Percentiles rank a stretch among this genome's conserved stretches.
Conservation (phyloP, 1,284 basidiomycete species). For the Bjerkandera adusta region DNA sequence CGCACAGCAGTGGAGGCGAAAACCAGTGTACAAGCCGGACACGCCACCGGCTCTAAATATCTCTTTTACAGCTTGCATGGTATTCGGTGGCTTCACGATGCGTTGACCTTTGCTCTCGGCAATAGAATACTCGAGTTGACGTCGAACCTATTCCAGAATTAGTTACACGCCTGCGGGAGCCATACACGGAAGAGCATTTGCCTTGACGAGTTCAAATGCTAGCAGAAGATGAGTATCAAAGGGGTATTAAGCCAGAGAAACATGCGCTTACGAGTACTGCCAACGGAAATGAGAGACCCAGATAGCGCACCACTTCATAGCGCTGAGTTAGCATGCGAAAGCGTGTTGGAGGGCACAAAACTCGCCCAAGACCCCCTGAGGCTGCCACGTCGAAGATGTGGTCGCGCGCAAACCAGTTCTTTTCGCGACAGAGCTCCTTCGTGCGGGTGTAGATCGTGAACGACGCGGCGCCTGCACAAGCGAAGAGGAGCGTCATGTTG, state of each 20-base stretch:
- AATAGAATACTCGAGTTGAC: constrained; percentile 94
- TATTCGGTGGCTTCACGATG: constrained; percentile 68
- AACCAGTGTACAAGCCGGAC: constrained; percentile 79
- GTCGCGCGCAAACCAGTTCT: constrained; percentile 56
- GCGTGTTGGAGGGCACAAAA: not conserved
- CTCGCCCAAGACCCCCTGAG: constrained; percentile 62
- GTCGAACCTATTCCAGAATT: constrained; percentile 57
- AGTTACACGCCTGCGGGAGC: constrained; percentile 4
- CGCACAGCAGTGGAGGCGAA: constrained; percentile 76
- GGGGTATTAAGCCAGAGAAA: not conserved
- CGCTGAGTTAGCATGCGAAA: constrained; percentile 5
- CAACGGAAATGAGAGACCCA: constrained; percentile 80
- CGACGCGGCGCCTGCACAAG: constrained; percentile 69
- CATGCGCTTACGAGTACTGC: constrained; percentile 74
- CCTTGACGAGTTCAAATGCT: constrained; percentile 96
- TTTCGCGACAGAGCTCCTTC: constrained; percentile 75
- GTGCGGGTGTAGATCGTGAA: constrained; percentile 94
- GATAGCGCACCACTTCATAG: constrained; percentile 67
- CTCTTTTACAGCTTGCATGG: constrained; percentile 69
- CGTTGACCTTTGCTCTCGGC: constrained; percentile 73
- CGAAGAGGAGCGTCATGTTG: constrained; percentile 15
- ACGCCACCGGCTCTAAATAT: constrained; percentile 69
- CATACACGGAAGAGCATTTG: constrained; percentile 29
- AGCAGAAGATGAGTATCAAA: not conserved
- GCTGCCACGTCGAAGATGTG: constrained; percentile 68